A percentile compares a stretch with the other conserved stretches of the same genome.
Conservation (phyloP, 768 basidiomycete genomes). For the Epithele typhae region DNA sequence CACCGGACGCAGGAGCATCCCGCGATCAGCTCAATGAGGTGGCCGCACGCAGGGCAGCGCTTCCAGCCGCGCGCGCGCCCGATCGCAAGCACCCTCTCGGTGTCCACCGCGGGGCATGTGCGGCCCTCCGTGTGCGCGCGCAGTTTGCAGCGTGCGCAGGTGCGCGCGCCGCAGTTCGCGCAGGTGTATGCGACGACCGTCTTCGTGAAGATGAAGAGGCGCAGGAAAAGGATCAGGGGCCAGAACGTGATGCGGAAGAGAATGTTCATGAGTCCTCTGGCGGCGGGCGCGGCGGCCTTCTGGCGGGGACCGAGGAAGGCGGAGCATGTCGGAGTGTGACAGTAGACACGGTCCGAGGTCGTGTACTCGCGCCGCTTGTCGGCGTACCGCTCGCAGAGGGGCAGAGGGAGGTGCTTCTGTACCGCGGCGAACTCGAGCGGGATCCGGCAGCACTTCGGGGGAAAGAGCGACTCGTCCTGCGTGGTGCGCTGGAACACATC, state of each 20-base stretch:
- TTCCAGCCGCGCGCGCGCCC: conserved; percentile 19
- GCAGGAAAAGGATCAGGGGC: too few relatives aligned
- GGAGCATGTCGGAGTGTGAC: conserved; percentile 16
- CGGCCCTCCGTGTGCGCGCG: conserved; percentile 4
- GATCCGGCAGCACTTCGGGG: conserved; percentile 20
- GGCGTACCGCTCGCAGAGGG: conserved; percentile 7
- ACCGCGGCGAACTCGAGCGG: conserved; percentile 13
- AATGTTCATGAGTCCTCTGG: too few relatives aligned
- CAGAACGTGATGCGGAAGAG: too few relatives aligned
- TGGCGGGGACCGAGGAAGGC: conserved; percentile 17
- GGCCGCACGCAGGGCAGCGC: conserved; percentile 21
- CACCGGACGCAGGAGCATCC: conserved; percentile 25
- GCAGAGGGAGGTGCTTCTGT: conserved; percentile 6
- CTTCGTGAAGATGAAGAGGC: too few relatives aligned
- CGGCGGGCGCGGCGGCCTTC: not conserved
- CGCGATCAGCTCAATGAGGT: conserved; percentile 17
- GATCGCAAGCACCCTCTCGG: conserved; percentile 19
- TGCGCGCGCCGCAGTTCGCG: conserved; percentile 12
- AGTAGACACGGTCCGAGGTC: conserved; percentile 21
- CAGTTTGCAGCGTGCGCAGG: conserved; percentile 16
- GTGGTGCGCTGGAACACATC: conserved; percentile 33
- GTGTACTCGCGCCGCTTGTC: conserved; percentile 18
- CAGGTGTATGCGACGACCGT: conserved; percentile 1
- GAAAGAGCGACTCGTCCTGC: conserved; percentile 33
- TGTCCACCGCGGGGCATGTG: conserved; percentile 4